These are phyloP conservation scores for Dalbergia cultrata DNA, from an alignment of 306 rosid species.

Conservation along the genomic window DNA sequence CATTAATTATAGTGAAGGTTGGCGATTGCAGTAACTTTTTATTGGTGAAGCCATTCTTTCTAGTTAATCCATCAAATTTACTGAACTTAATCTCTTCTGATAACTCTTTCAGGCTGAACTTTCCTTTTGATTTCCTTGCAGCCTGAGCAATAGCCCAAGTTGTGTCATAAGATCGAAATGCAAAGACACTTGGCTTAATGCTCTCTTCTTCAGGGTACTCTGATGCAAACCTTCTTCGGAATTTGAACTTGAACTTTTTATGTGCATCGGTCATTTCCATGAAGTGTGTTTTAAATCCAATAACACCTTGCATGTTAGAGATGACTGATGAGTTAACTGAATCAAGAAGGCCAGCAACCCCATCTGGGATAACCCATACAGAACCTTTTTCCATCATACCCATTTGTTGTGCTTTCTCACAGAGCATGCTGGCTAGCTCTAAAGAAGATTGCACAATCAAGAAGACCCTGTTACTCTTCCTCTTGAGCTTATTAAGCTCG, in stretches of 20 bases:
- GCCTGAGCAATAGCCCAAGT: constrained; percentile 46
- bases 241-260: constrained; percentile 54
- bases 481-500: constrained; percentile 54
- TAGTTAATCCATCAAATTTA: constrained; percentile 51
- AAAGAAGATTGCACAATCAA: constrained; percentile 62
- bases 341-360: constrained; percentile 58
- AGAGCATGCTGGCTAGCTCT: constrained; percentile 51
- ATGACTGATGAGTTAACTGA: constrained; percentile 56
- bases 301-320: constrained; percentile 65
- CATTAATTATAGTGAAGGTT: constrained; percentile 58
- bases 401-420: constrained; percentile 58
- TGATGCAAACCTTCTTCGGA: constrained; percentile 48
- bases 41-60: constrained; percentile 47
- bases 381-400: constrained; percentile 69
- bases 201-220: constrained; percentile 66
- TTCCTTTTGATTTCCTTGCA: constrained; percentile 40
- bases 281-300: constrained; percentile 62
- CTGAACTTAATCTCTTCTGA: constrained; percentile 38
- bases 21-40: constrained; percentile 42
- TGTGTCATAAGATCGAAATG: constrained; percentile 64
- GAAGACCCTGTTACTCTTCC: constrained; percentile 60
- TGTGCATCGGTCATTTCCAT: constrained; percentile 39
- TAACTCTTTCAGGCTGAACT: constrained; percentile 29
- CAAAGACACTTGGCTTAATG: constrained; percentile 61
- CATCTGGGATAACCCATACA: constrained; percentile 67